These are phyloP conservation scores for Leccinum griseonigrum DNA, from an alignment of 1,284 basidiomycete species.

Conservation along the genomic window DNA sequence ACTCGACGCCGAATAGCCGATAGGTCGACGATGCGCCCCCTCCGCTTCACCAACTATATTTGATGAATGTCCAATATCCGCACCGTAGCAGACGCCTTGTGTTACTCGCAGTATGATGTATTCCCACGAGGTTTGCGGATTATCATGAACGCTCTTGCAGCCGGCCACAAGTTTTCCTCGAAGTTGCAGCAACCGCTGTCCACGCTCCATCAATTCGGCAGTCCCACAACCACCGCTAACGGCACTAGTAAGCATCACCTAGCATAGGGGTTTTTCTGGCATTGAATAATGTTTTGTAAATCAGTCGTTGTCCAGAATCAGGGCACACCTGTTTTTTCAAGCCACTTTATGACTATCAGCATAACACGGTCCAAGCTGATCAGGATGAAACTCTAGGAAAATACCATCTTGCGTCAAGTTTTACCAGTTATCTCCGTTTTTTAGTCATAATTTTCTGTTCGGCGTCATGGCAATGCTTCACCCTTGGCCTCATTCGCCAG, in stretches of 20 bases:
- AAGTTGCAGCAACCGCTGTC: conserved; percentile 5
- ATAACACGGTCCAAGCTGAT: conserved; percentile 3
- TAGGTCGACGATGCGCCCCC: conserved; percentile 7
- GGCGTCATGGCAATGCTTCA: conserved; percentile 23
- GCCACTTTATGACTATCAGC: conserved; percentile 1
- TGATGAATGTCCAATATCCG: conserved; percentile 26
- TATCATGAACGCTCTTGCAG: conserved; percentile 14
- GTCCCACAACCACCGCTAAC: conserved; percentile 5
- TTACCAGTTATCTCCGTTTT: conserved; percentile 10
- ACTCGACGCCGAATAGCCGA: conserved; percentile 21
- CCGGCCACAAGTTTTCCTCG: conserved; percentile 30
- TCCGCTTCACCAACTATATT: conserved; percentile 10
- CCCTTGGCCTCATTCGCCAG: conserved; percentile 16
- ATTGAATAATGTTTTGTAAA: neutral
- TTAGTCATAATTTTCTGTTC: neutral
- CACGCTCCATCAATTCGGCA: conserved; percentile 8
- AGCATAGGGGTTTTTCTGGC: neutral
- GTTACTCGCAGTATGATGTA: conserved; percentile 4
- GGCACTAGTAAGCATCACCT: neutral
- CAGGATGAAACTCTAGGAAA: conserved; percentile 4
- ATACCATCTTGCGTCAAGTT: conserved; percentile 7
- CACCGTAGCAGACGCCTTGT: conserved; percentile 24
- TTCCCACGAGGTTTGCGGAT: conserved; percentile 18
- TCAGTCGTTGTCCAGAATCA: conserved; percentile 8
- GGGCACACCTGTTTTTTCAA: conserved; percentile 1